phyloP scores from a whole-genome alignment of 192 early-diverging fungal species.

The Jimgerdemannia lactiflua region DNA sequence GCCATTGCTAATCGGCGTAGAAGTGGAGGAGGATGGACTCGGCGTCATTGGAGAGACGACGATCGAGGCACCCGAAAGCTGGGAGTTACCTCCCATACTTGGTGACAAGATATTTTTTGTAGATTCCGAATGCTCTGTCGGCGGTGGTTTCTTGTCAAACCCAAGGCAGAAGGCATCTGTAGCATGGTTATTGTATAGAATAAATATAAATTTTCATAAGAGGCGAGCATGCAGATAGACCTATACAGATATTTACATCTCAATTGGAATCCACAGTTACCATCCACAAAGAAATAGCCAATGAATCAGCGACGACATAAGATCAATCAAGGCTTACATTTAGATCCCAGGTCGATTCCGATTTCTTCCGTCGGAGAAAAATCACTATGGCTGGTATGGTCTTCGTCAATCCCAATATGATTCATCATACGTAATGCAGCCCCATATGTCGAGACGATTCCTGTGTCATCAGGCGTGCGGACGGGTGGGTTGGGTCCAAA shows the following conservation, averaged over 20 bases:
- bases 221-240: too few relatives aligned
- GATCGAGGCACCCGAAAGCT: not conserved
- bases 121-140: not conserved
- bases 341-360: conserved; percentile 30
- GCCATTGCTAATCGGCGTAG: not conserved
- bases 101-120: not conserved
- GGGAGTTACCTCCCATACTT: not conserved
- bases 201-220: not conserved
- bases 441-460: conserved; percentile 19
- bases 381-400: not conserved
- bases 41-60: not conserved
- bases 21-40: not conserved
- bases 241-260: too few relatives aligned
- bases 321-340: conserved; percentile 18
- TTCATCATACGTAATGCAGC: conserved; percentile 20
- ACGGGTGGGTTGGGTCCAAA: conserved; percentile 27
- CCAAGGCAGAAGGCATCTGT: conserved; percentile 31
- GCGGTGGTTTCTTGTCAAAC: conserved; percentile 17
- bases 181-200: too few relatives aligned
- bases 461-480: conserved; percentile 3
- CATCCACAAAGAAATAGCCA: not conserved
- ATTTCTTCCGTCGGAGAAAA: not conserved
- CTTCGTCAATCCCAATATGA: conserved; percentile 4
- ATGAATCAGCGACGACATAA: not conserved
- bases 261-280: too few relatives aligned